phyloP scores from a whole-genome alignment of 805 yeast genomes.

The Candida maris region DNA sequence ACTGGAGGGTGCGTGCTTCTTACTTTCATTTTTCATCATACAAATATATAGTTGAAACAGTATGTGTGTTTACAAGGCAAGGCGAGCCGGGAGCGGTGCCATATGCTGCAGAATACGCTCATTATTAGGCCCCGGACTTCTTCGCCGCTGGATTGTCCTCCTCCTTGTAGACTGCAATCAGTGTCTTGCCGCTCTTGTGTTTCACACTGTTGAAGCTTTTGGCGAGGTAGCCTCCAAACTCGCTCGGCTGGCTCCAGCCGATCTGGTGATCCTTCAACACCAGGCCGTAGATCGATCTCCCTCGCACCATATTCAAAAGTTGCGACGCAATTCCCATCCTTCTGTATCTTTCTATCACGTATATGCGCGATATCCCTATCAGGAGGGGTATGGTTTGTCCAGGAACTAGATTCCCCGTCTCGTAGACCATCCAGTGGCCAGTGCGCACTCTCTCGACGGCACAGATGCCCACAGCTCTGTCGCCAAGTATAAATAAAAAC shows the following conservation, averaged over 20 bases:
- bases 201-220: constrained; percentile 48
- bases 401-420: constrained; percentile 48
- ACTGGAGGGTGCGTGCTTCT: no score
- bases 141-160: no score
- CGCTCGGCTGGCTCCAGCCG: constrained; percentile 74
- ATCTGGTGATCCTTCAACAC: constrained; percentile 39
- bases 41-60: no score
- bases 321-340: constrained; percentile 46
- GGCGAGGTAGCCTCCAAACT: constrained; percentile 60
- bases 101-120: no score
- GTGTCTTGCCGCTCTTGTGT: constrained; percentile 49
- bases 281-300: constrained; percentile 48
- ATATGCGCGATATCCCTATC: constrained; percentile 49
- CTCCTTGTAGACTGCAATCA: constrained; percentile 48
- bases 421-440: constrained; percentile 59
- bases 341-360: constrained; percentile 44
- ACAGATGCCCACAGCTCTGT: constrained; percentile 50
- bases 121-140: no score
- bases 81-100: no score
- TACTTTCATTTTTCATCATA: no score
- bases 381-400: constrained; percentile 35
- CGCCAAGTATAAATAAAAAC: constrained; percentile 45
- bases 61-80: no score
- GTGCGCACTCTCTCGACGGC: constrained; percentile 45
- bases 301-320: constrained; percentile 42